Conservation (phyloP, 192 early-diverging fungal species). For the Coemansia sp. region DNA sequence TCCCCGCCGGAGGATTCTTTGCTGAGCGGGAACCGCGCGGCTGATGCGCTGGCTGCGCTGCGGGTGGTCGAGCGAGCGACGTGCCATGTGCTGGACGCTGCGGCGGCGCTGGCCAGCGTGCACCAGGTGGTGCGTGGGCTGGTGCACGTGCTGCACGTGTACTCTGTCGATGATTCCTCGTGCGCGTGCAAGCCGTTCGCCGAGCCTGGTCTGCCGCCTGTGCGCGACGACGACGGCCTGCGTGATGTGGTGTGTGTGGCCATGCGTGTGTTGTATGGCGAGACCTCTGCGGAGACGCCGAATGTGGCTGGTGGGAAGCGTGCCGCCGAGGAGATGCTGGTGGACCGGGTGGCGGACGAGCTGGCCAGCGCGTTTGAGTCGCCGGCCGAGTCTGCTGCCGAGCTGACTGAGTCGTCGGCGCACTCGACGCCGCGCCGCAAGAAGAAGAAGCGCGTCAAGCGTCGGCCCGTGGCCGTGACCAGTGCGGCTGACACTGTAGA, state of each 20-base stretch:
- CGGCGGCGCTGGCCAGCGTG: not conserved
- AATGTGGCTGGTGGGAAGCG: no score
- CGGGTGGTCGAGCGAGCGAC: not conserved
- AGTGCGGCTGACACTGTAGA: no score
- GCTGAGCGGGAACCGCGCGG: no score
- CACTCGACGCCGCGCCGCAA: constrained; percentile 7
- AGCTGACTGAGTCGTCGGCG: not conserved
- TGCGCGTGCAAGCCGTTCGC: not conserved
- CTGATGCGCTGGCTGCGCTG: no score
- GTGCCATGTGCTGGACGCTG: not conserved
- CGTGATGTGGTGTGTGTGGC: no score
- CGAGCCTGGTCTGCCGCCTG: not conserved
- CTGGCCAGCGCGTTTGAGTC: not conserved
- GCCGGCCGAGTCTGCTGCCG: not conserved
- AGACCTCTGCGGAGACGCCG: no score
- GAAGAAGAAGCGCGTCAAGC: constrained; percentile 17
- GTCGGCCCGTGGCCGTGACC: not conserved
- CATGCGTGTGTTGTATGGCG: no score
- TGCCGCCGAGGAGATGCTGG: no score
- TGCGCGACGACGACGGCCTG: not conserved
- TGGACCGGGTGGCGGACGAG: not conserved
- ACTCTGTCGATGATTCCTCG: not conserved
- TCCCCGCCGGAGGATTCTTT: no score
- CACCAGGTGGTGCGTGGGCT: not conserved
- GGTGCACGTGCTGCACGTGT: not conserved